phyloP scores from a whole-genome alignment of 2,329 filamentous ascomycete species.

The Fusarium euwallaceae region DNA sequence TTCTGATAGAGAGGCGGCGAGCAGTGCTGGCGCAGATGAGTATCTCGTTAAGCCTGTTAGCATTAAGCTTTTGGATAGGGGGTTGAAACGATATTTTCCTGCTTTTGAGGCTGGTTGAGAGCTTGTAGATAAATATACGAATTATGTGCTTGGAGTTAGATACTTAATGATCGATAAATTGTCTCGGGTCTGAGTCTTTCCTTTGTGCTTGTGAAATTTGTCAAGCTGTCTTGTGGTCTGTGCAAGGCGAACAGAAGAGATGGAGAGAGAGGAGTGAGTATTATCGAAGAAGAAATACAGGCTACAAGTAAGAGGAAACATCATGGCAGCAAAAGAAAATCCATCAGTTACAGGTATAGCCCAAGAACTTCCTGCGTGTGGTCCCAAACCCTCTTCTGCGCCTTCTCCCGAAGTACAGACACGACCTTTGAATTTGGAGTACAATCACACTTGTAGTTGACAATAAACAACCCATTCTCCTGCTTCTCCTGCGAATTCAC shows the following conservation, averaged over 20 bases:
- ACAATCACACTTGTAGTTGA: conserved; percentile 50
- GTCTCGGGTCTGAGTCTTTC: neutral
- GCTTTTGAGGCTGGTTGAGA: conserved; percentile 7
- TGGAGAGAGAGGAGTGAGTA: neutral
- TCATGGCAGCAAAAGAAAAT: neutral
- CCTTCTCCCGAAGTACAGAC: conserved; percentile 46
- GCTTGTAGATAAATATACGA: neutral
- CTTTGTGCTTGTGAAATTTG: neutral
- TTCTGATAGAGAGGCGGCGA: conserved; percentile 32
- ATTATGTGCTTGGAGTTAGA: neutral
- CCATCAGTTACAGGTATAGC: conserved; percentile 16
- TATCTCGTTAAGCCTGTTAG: conserved; percentile 45
- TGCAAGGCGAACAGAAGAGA: neutral
- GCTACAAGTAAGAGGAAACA: neutral
- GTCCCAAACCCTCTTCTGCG: conserved; percentile 48
- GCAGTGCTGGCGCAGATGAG: conserved; percentile 40
- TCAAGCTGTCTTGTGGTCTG: neutral
- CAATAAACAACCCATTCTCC: conserved; percentile 51
- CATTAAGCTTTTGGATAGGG: conserved; percentile 36
- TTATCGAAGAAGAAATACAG: neutral
- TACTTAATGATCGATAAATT: neutral
- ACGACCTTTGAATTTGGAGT: conserved; percentile 50
- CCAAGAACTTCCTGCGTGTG: conserved; percentile 51
- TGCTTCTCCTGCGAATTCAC: conserved; percentile 46
- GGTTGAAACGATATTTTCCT: conserved; percentile 34